These are phyloP conservation scores for Ballota nigra DNA, from an alignment of 257 asterid species.

Conservation along the genomic window DNA sequence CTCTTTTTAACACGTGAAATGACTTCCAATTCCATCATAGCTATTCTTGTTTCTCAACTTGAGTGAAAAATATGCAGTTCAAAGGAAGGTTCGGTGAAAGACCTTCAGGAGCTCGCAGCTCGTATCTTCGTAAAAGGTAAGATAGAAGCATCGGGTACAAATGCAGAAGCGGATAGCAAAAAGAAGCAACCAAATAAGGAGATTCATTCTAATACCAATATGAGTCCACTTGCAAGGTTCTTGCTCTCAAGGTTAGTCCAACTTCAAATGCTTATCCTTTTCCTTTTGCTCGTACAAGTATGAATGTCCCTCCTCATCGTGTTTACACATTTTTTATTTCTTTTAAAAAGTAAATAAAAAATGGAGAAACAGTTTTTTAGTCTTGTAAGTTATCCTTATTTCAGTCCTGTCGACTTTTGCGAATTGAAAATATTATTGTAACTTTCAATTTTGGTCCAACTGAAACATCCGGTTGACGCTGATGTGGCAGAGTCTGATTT, in stretches of 20 bases:
- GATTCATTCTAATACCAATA: conserved; percentile 65
- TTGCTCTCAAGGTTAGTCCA: conserved; percentile 98
- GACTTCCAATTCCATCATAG: conserved; percentile 7
- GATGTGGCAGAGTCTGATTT: too few relatives aligned
- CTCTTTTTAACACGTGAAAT: not conserved
- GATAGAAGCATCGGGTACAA: conserved; percentile 48
- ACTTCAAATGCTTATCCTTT: not conserved
- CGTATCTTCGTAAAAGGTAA: conserved; percentile 59
- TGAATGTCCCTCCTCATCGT: too few relatives aligned
- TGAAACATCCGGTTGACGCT: too few relatives aligned
- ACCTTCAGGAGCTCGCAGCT: conserved; percentile 78
- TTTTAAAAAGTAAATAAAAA: too few relatives aligned
- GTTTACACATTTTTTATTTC: too few relatives aligned
- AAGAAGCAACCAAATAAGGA: conserved; percentile 74
- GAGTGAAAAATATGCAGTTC: conserved; percentile 52
- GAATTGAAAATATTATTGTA: too few relatives aligned
- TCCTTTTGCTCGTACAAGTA: too few relatives aligned
- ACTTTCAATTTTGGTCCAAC: too few relatives aligned
- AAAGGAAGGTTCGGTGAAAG: conserved; percentile 75
- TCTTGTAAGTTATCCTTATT: too few relatives aligned
- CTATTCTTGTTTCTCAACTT: conserved; percentile 19
- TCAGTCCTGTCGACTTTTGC: too few relatives aligned
- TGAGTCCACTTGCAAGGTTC: conserved; percentile 97
- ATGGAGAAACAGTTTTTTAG: too few relatives aligned
- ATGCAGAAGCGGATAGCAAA: conserved; percentile 58